phyloP scores from a whole-genome alignment of 2,329 filamentous ascomycete species.

The Ceratocystis alfenasii region DNA sequence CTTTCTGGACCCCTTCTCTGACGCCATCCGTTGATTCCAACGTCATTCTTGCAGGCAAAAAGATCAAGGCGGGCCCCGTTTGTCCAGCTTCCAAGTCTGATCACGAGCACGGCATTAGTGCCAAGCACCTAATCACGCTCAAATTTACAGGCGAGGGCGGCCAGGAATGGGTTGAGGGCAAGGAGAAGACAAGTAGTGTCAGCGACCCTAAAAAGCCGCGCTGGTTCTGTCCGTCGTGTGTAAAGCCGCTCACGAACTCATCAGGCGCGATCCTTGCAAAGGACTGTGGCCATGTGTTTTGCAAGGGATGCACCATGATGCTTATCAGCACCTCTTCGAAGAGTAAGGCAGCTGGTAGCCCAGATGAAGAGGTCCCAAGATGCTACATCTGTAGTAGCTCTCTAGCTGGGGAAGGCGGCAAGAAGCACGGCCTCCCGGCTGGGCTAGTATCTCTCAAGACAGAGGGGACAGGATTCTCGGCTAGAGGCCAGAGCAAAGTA shows the following conservation, averaged over 20 bases:
- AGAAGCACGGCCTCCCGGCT: conserved; percentile 38
- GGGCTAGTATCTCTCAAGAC: conserved; percentile 70
- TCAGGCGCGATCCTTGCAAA: conserved; percentile 72
- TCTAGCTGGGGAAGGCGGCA: conserved; percentile 43
- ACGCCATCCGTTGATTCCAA: conserved; percentile 46
- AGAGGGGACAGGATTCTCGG: conserved; percentile 87
- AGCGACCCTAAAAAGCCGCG: conserved; percentile 29
- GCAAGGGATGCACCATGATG: conserved; percentile 51
- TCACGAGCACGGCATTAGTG: conserved; percentile 58
- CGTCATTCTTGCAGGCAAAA: conserved; percentile 45
- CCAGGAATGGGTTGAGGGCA: conserved; percentile 23
- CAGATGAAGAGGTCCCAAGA: conserved; percentile 37
- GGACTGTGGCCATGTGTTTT: conserved; percentile 85
- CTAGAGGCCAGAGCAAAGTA: conserved; percentile 71
- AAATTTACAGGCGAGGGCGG: conserved; percentile 61
- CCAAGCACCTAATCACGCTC: conserved; percentile 66
- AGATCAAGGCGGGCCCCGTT: conserved; percentile 54
- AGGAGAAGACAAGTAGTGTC: background rate
- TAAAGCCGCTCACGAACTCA: conserved; percentile 69
- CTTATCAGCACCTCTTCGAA: conserved; percentile 43
- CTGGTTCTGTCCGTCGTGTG: conserved; percentile 68
- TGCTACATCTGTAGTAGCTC: conserved; percentile 77
- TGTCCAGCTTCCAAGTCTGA: conserved; percentile 63
- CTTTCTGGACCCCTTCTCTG: conserved; percentile 85
- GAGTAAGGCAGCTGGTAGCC: conserved; percentile 28